These are phyloP conservation scores for Colletotrichum zoysiae DNA, from an alignment of 2,329 filamentous ascomycete species.

Conservation along the genomic window DNA sequence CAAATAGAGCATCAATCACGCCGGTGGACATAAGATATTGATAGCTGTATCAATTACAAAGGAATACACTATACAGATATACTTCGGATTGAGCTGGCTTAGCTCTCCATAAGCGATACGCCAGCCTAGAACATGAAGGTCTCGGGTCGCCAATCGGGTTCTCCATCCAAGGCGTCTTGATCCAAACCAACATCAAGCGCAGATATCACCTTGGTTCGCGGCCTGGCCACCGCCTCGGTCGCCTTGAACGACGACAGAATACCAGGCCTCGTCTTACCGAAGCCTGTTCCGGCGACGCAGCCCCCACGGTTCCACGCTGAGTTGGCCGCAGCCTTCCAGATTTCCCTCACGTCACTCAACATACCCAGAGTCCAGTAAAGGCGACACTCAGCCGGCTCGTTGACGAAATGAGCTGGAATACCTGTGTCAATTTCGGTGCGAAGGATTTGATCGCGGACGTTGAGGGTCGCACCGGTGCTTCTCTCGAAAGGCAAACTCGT, in stretches of 20 bases:
- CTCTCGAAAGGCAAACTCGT: slow-evolving; percentile 49
- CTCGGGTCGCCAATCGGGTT: neutral
- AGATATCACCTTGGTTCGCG: neutral
- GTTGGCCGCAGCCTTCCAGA: slow-evolving; percentile 60
- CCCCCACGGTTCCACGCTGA: slow-evolving; percentile 56
- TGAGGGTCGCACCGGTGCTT: slow-evolving; percentile 51
- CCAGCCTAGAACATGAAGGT: neutral
- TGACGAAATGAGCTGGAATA: slow-evolving; percentile 61
- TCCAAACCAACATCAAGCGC: neutral
- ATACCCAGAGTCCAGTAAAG: slow-evolving; percentile 64
- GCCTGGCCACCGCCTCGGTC: neutral
- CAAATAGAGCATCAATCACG: neutral
- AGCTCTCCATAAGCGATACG: neutral
- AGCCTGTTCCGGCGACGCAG: slow-evolving; percentile 46
- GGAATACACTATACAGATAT: neutral
- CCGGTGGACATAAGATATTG: neutral
- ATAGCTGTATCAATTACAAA: neutral
- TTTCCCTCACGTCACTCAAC: slow-evolving; percentile 58
- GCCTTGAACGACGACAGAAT: neutral
- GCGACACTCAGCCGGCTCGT: slow-evolving; percentile 63
- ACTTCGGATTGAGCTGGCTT: no score
- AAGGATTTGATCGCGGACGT: slow-evolving; percentile 56
- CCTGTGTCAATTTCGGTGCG: slow-evolving; percentile 52
- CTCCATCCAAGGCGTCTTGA: neutral
- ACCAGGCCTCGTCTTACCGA: neutral